Conservation (phyloP, 495 filamentous ascomycete species). For the Trichoderma asperelloides region DNA sequence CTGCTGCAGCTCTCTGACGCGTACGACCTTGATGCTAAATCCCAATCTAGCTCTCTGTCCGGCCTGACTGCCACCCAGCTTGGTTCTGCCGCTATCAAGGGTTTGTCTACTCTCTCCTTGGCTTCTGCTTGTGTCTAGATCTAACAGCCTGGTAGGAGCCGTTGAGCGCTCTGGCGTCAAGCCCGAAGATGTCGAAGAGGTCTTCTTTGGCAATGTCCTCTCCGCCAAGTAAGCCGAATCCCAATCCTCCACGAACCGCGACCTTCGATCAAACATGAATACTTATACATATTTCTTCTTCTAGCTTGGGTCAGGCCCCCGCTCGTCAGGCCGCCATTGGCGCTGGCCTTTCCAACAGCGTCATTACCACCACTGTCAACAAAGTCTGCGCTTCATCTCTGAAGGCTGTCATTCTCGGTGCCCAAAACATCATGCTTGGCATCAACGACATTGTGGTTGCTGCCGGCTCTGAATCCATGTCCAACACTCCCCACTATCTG, state of each 20-base stretch:
- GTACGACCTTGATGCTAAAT: slow-evolving; percentile 6
- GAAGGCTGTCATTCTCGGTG: slow-evolving; percentile 90
- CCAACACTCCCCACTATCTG: slow-evolving; percentile 94
- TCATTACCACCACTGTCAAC: slow-evolving; percentile 89
- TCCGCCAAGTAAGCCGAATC: slow-evolving; percentile 69
- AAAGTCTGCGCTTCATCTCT: slow-evolving; percentile 94
- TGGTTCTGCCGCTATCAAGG: slow-evolving; percentile 85
- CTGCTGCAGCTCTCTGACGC: not conserved
- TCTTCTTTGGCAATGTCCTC: slow-evolving; percentile 96
- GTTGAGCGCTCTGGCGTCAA: slow-evolving; percentile 79
- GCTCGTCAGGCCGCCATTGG: slow-evolving; percentile 86
- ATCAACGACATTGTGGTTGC: slow-evolving; percentile 84
- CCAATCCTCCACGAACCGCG: slow-evolving; percentile 19
- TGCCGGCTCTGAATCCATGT: slow-evolving; percentile 95
- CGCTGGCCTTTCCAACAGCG: slow-evolving; percentile 69
- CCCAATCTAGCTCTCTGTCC: slow-evolving; percentile 61
- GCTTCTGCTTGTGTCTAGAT: slow-evolving; percentile 14
- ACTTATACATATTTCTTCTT: slow-evolving; percentile 8
- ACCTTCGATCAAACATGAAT: slow-evolving; percentile 23
- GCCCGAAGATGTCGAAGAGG: slow-evolving; percentile 82
- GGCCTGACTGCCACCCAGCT: slow-evolving; percentile 79
- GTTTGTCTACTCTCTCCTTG: slow-evolving; percentile 35
- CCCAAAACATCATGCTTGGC: slow-evolving; percentile 94
- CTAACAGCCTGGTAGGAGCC: slow-evolving; percentile 43
- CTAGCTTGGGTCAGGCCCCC: slow-evolving; percentile 90